A percentile compares a stretch with the other conserved stretches of the same genome.
phyloP scores from a whole-genome alignment of 2,329 filamentous ascomycete species.

The Fusarium udum region DNA sequence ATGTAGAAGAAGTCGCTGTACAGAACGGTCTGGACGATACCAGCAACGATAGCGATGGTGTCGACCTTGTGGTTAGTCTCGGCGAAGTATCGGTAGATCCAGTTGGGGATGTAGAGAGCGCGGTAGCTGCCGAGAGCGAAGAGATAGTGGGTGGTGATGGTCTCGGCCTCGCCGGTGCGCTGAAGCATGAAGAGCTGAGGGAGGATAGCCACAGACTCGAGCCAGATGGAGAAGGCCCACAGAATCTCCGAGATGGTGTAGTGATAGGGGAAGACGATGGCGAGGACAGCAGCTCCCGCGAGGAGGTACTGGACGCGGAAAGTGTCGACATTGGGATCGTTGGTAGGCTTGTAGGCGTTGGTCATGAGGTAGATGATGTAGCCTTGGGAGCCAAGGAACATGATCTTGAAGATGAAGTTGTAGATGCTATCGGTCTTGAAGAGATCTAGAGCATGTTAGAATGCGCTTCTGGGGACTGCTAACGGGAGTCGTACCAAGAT shows the following conservation, averaged over 20 bases:
- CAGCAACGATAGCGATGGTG: constrained; percentile 87
- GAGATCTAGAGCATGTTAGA: constrained; percentile 67
- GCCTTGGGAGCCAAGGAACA: constrained; percentile 88
- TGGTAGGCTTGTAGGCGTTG: constrained; percentile 95
- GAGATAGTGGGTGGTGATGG: constrained; percentile 98
- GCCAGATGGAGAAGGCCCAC: constrained; percentile 98
- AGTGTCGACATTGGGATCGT: constrained; percentile 96
- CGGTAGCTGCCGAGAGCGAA: constrained; percentile 93
- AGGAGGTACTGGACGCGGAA: constrained; percentile 97
- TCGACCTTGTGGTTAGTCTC: constrained; percentile 79
- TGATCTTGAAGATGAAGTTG: constrained; percentile 94
- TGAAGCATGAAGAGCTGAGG: constrained; percentile 99
- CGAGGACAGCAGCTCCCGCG: constrained; percentile 80
- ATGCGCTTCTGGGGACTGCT: background rate
- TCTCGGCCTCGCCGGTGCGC: constrained; percentile 96
- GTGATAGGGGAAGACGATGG: constrained; percentile 83
- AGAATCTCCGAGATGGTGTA: constrained; percentile 87
- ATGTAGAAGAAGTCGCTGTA: constrained; percentile 99
- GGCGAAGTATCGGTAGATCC: constrained; percentile 89
- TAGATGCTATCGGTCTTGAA: constrained; percentile 87
- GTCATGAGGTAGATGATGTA: constrained; percentile 99
- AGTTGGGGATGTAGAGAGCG: constrained; percentile 97
- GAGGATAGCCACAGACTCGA: constrained; percentile 95
- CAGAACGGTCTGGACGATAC: constrained; percentile 90
- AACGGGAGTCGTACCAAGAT: constrained; percentile 72